phyloP scores from a whole-genome alignment of 768 basidiomycete genomes.

The Suillus fuscotomentosus region DNA sequence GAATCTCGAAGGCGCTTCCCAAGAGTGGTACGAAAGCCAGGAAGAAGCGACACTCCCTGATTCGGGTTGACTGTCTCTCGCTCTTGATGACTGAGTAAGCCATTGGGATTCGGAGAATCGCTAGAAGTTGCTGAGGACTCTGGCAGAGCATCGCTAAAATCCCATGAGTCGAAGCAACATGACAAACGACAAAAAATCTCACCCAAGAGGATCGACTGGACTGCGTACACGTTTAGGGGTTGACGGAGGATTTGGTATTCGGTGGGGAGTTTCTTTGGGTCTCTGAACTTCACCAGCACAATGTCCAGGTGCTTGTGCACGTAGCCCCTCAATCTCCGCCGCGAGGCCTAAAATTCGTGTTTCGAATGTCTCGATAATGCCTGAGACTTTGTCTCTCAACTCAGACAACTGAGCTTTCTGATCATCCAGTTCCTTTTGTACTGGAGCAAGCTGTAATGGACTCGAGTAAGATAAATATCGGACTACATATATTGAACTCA shows the following conservation, averaged over 20 bases:
- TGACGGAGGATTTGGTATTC: conserved; percentile 30
- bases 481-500: conserved; percentile 16
- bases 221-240: conserved; percentile 34
- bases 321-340: conserved; percentile 33
- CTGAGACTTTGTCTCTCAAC: conserved; percentile 29
- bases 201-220: conserved; percentile 22
- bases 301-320: conserved; percentile 17
- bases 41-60: conserved; percentile 20
- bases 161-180: conserved; percentile 13
- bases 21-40: conserved; percentile 46
- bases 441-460: conserved; percentile 43
- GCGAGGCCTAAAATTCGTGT: conserved; percentile 37
- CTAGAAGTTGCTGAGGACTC: conserved; percentile 19
- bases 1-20: conserved; percentile 69
- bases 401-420: conserved; percentile 45
- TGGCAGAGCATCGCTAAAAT: conserved; percentile 19
- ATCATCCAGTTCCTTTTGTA: conserved; percentile 48
- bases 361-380: conserved; percentile 31
- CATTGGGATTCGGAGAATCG: conserved; percentile 21
- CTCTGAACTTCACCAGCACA: conserved; percentile 8
- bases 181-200: conserved; percentile 14
- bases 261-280: conserved; percentile 14
- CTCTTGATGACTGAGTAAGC: neutral
- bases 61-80: conserved; percentile 12
- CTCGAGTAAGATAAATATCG: conserved; percentile 6